phyloP scores from a whole-genome alignment of 2,329 filamentous ascomycete species.

The Elsinoe perseae region DNA sequence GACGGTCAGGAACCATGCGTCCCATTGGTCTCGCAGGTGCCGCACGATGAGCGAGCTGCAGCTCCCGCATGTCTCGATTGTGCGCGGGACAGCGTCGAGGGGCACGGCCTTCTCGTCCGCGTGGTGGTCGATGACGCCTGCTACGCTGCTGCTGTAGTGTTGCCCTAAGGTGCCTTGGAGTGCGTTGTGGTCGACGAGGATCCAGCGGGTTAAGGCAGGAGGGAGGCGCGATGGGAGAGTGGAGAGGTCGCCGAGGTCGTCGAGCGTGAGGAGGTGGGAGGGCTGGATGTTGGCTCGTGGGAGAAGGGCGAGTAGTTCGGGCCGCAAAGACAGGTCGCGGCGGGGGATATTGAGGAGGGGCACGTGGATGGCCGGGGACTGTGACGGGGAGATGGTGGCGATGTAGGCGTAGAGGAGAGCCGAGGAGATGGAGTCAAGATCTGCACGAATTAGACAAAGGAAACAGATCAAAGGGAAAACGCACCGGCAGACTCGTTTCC shows the following conservation, averaged over 20 bases:
- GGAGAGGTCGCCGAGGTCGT: constrained; percentile 48
- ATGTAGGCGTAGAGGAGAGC: constrained; percentile 69
- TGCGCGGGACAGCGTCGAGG: constrained; percentile 44
- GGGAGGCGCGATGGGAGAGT: constrained; percentile 41
- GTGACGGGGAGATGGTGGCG: constrained; percentile 49
- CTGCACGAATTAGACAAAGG: constrained; percentile 45
- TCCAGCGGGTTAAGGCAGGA: constrained; percentile 56
- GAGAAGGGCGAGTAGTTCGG: constrained; percentile 63
- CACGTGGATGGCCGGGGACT: constrained; percentile 49
- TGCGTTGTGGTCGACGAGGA: constrained; percentile 73
- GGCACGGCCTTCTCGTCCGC: constrained; percentile 58
- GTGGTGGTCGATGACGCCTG: constrained; percentile 71
- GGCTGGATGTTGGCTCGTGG: constrained; percentile 50
- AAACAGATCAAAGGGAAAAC: not conserved
- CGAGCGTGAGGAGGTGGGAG: constrained; percentile 58
- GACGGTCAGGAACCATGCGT: constrained; percentile 25
- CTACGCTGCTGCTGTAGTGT: constrained; percentile 47
- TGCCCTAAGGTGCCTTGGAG: constrained; percentile 55
- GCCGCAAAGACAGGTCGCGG: constrained; percentile 61
- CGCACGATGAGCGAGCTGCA: constrained; percentile 64
- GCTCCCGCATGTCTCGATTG: constrained; percentile 62
- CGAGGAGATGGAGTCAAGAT: constrained; percentile 73
- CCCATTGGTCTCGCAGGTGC: constrained; percentile 52
- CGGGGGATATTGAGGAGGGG: constrained; percentile 65
- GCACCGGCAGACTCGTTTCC: constrained; percentile 47